A percentile compares a stretch with the other conserved stretches of the same genome.
These are phyloP conservation scores for Rhodomyrtus tomentosa DNA, from an alignment of 345 rosid genomes.

Conservation along the genomic window DNA sequence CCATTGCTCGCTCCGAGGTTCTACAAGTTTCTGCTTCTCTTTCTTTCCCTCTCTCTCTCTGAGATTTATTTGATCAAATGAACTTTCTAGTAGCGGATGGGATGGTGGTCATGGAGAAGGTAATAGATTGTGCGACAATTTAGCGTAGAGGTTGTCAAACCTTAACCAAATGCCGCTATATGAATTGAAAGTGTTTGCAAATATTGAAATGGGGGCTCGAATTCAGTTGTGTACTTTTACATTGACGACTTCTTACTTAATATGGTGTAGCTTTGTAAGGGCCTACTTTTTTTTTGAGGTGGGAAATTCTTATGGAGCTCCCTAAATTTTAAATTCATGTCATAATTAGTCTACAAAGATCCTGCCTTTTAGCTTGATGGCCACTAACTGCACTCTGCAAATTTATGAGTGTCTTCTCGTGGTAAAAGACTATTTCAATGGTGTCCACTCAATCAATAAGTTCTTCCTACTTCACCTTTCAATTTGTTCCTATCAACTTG, in stretches of 20 bases:
- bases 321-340: neutral
- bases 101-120: neutral
- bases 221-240: neutral
- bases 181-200: neutral
- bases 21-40: neutral
- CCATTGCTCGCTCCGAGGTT: constrained; percentile 79
- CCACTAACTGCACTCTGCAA: neutral
- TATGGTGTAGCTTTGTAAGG: neutral
- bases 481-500: neutral
- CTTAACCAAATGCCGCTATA: neutral
- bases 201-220: neutral
- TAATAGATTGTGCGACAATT: neutral
- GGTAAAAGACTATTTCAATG: neutral
- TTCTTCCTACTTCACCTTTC: neutral
- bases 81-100: neutral
- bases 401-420: neutral
- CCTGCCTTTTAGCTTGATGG: neutral
- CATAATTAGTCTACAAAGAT: neutral
- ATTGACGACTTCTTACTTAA: neutral
- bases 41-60: neutral
- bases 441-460: neutral
- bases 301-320: neutral
- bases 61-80: neutral
- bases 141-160: neutral
- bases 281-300: neutral